A percentile compares a stretch with the other conserved stretches of the same genome.
phyloP scores from a whole-genome alignment of 305 asterid species.

The Solanum hybrid region DNA sequence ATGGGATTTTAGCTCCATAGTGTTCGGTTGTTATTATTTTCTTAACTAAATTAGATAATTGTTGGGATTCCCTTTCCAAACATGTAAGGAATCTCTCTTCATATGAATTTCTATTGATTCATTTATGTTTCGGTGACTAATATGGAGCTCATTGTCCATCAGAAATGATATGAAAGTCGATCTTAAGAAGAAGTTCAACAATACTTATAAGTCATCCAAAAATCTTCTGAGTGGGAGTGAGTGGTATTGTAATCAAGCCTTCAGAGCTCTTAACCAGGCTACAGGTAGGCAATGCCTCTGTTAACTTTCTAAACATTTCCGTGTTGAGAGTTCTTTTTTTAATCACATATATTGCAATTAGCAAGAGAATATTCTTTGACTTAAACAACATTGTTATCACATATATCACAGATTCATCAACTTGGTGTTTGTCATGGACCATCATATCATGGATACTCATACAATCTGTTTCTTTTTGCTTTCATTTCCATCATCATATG shows the following conservation, averaged over 20 bases:
- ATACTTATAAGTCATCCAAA: constrained; percentile 53
- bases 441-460: neutral
- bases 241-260: constrained; percentile 98
- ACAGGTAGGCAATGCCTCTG: constrained; percentile 38
- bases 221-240: constrained; percentile 79
- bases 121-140: constrained; percentile 8
- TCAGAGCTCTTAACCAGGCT: constrained; percentile 98
- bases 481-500: neutral
- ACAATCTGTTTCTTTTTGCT: neutral
- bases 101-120: constrained; percentile 1
- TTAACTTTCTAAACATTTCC: neutral
- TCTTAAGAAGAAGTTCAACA: constrained; percentile 87
- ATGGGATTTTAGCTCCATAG: neutral
- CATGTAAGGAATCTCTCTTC: constrained; percentile 44
- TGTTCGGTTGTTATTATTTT: constrained; percentile 13
- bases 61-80: constrained; percentile 98
- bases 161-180: constrained; percentile 74
- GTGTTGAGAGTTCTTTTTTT: neutral
- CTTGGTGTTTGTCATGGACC: neutral
- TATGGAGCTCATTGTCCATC: constrained; percentile 20
- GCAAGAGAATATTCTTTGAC: neutral
- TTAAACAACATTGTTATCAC: neutral
- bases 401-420: neutral
- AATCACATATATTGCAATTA: neutral
- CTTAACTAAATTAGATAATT: constrained; percentile 67